Conservation (phyloP, 805 yeast genomes). For the Ogataea siamensis region DNA sequence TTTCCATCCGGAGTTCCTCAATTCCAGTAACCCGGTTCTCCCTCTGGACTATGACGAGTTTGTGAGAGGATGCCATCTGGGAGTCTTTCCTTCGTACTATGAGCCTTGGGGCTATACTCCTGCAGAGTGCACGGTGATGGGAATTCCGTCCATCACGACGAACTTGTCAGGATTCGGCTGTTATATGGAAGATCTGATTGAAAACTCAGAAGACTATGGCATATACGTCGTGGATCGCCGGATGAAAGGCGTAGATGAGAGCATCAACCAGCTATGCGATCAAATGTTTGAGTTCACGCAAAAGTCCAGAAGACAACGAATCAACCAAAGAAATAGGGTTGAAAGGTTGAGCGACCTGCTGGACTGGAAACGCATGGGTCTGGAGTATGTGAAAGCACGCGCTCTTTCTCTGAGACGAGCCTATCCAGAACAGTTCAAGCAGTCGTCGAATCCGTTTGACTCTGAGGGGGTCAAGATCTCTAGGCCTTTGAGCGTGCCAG, state of each 20-base stretch:
- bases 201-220: conserved; percentile 92
- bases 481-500: conserved; percentile 94
- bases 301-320: conserved; percentile 93
- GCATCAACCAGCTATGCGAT: conserved; percentile 84
- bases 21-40: conserved; percentile 90
- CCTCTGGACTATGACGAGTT: conserved; percentile 95
- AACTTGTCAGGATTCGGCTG: conserved; percentile 97
- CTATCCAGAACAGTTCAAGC: conserved; percentile 77
- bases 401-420: conserved; percentile 90
- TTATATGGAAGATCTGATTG: conserved; percentile 96
- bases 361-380: conserved; percentile 98
- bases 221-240: conserved; percentile 96
- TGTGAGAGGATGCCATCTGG: conserved; percentile 96
- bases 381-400: conserved; percentile 93
- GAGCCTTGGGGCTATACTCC: conserved; percentile 99
- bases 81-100: conserved; percentile 97
- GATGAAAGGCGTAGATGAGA: conserved; percentile 86
- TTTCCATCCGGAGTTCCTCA: conserved; percentile 96
- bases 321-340: conserved; percentile 95
- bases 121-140: conserved; percentile 99
- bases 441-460: conserved; percentile 40
- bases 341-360: conserved; percentile 89
- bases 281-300: conserved; percentile 86
- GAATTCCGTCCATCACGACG: conserved; percentile 96
- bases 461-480: conserved; percentile 63